Evolutionary conservation across 768 basidiomycete genomes (phyloP), one percentile per base, ranked within the genome.

Genomic region (Boletus subparvulus): DNA sequence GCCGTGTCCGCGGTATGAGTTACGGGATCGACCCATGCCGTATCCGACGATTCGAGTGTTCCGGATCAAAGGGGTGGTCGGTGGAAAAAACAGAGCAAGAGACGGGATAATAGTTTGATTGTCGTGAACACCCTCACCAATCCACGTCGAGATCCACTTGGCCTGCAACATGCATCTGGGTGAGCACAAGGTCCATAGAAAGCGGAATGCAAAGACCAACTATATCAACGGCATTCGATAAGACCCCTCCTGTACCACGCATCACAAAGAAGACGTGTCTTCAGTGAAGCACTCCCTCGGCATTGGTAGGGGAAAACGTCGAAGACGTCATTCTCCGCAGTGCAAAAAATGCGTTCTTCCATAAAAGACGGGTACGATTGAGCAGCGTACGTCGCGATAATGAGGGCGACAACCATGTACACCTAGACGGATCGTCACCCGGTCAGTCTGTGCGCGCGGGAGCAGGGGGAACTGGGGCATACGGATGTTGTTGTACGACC

Each of bases 161-260:
- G 67, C 61, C 80, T 81, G 59, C 8, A 40, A 41, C 36, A 17
- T 13, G 10, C 21, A n/a, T 16, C 58, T 4, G 9, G 9, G 4
- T 21, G 6, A 44, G 49, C 32, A 8, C 6, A 24, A 24, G 6
- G 13, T 17, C 2, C 28, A 45, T 10, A 4, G n/a, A 37, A 35
- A 30, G 14, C 8, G 28, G 30, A 1, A 16, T 9, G 30, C 4
- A 28, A 16, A 17, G 17, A 60, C 75, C 11, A 32, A 76, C 80
- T 74, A 82, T 70, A 36, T 81, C 80, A 17, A 71, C 54, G 0
- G 69, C 70, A 26, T 58, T 78, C 33, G 79, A 77, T 30, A 79
- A 76, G n/a, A 81, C 42, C 1, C 78, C 80, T 2, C 76, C 78
- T 0, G 78, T 56, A 6, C 78, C 79, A 5, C 77, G 73, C 14